Evolutionary conservation across 2,329 filamentous ascomycete genomes (phyloP).

Genomic region (Ascochyta fabae): DNA sequence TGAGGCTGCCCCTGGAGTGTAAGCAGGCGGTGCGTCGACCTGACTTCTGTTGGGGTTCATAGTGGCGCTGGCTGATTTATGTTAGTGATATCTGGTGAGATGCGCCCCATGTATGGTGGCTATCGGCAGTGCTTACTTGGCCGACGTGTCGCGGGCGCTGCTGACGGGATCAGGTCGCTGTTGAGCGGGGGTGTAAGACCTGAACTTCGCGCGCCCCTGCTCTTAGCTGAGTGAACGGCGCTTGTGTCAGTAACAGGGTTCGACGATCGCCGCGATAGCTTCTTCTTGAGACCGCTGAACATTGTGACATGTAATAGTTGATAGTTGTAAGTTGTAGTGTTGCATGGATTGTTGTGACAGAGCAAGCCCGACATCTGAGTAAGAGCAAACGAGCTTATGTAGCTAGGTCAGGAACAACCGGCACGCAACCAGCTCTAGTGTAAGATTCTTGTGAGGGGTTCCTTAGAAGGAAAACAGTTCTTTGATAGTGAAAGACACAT

Average conservation of each 20-base stretch:
- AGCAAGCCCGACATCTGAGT: not conserved
- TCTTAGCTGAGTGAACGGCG: not conserved
- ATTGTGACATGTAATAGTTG: constrained; percentile 14
- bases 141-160: constrained; percentile 46
- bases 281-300: constrained; percentile 36
- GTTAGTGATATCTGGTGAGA: constrained; percentile 1
- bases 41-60: constrained; percentile 38
- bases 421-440: not conserved
- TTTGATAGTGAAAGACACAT: not conserved
- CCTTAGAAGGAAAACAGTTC: not conserved
- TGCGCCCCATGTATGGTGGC: not conserved
- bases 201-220: constrained; percentile 18
- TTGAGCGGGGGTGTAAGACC: constrained; percentile 23
- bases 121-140: constrained; percentile 41
- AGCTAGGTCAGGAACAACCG: constrained; percentile 9
- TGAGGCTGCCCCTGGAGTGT: constrained; percentile 42
- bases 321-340: not conserved
- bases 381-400: constrained; percentile 13
- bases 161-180: constrained; percentile 28
- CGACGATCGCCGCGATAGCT: constrained; percentile 27
- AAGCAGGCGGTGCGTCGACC: constrained; percentile 52
- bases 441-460: not conserved
- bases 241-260: constrained; percentile 20
- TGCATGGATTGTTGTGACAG: constrained; percentile 7
- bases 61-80: constrained; percentile 31